phyloP scores from a whole-genome alignment of 2,329 filamentous ascomycete species.

The Hymenoscyphus albidus region DNA sequence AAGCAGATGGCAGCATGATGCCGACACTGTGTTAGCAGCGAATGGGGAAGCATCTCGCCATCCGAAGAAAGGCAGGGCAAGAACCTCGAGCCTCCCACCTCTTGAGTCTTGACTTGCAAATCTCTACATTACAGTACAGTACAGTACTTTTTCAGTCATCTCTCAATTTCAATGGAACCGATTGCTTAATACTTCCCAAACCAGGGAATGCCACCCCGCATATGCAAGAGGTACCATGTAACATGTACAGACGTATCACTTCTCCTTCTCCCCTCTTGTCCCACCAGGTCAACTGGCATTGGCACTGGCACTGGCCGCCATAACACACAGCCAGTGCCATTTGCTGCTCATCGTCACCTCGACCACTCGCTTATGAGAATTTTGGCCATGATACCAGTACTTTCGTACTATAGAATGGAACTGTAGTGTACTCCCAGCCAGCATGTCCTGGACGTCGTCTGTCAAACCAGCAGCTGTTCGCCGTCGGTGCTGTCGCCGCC shows the following conservation, averaged over 20 bases:
- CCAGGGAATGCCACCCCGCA: background rate
- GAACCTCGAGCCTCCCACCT: background rate
- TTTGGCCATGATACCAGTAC: background rate
- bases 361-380: background rate
- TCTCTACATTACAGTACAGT: no score
- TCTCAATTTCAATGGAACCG: background rate
- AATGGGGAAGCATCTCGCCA: background rate
- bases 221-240: background rate
- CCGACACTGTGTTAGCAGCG: background rate
- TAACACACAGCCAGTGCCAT: background rate
- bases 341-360: background rate
- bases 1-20: background rate
- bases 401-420: background rate
- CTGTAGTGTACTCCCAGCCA: background rate
- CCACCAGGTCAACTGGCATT: background rate
- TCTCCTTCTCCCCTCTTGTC: background rate
- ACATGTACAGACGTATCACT: background rate
- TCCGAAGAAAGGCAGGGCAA: background rate
- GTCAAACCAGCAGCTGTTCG: slow-evolving; percentile 5
- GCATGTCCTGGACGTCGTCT: background rate
- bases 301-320: background rate
- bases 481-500: background rate
- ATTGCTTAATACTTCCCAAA: background rate
- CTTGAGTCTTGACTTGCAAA: no score
- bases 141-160: background rate